phyloP scores from a whole-genome alignment of 306 rosid species.

The Gleditsia sinensis region DNA sequence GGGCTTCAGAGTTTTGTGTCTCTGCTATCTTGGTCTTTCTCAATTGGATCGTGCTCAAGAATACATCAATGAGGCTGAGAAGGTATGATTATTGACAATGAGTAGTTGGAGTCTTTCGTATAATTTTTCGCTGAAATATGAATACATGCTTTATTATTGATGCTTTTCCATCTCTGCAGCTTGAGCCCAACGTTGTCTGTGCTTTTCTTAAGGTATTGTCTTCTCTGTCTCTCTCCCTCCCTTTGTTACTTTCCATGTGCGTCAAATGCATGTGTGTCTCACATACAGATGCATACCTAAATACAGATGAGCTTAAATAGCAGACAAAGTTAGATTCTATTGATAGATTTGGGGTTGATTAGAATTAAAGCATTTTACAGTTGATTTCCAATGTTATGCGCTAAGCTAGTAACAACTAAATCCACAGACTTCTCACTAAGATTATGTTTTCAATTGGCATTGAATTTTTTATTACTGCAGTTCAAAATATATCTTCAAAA shows the following conservation, averaged over 20 bases:
- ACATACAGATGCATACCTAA: neutral
- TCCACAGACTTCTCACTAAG: constrained; percentile 31
- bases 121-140: constrained; percentile 19
- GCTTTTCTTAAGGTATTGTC: constrained; percentile 82
- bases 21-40: constrained; percentile 87
- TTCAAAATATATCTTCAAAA: constrained; percentile 88
- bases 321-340: neutral
- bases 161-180: constrained; percentile 61
- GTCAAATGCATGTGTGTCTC: constrained; percentile 2
- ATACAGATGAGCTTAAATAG: constrained; percentile 5
- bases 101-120: constrained; percentile 24
- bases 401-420: constrained; percentile 10
- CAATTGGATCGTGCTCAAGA: constrained; percentile 88
- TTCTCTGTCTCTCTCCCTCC: constrained; percentile 27
- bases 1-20: constrained; percentile 89
- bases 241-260: neutral
- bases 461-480: constrained; percentile 46
- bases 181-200: constrained; percentile 82
- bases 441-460: constrained; percentile 1
- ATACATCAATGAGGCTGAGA: constrained; percentile 86
- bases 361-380: neutral
- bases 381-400: neutral
- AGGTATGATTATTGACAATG: constrained; percentile 51
- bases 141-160: neutral
- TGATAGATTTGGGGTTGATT: constrained; percentile 2